A percentile compares a stretch with the other conserved stretches of the same genome.
These are phyloP conservation scores for Chalciporus chontae DNA, from an alignment of 768 basidiomycete genomes.

Conservation along the genomic window DNA sequence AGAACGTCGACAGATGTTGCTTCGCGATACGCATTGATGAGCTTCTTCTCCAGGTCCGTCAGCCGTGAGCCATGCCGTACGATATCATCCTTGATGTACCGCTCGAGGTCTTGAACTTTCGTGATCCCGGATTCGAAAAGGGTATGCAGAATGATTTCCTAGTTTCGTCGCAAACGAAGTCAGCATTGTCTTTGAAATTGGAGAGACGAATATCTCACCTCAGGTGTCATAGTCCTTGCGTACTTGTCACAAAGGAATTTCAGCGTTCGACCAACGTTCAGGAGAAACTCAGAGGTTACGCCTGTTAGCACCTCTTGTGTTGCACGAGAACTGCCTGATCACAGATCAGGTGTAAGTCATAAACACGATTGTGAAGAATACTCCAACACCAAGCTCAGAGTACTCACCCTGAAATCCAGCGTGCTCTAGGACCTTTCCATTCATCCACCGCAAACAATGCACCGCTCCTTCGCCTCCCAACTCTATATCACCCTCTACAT, in stretches of 20 bases:
- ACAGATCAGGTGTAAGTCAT: neutral
- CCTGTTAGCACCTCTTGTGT: slow-evolving; percentile 76
- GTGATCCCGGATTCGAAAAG: slow-evolving; percentile 87
- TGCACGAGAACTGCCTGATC: slow-evolving; percentile 64
- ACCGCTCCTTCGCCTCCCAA: slow-evolving; percentile 57
- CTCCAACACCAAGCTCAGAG: neutral
- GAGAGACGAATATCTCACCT: slow-evolving; percentile 48
- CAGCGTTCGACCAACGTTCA: slow-evolving; percentile 85
- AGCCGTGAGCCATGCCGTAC: slow-evolving; percentile 76
- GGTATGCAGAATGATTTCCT: slow-evolving; percentile 94
- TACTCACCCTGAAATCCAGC: slow-evolving; percentile 84
- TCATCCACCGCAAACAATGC: slow-evolving; percentile 70
- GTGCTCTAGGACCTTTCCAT: slow-evolving; percentile 80
- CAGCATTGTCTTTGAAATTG: neutral
- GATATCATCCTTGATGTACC: slow-evolving; percentile 87
- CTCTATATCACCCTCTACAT: slow-evolving; percentile 37
- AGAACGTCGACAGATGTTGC: slow-evolving; percentile 44
- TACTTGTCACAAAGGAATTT: slow-evolving; percentile 80
- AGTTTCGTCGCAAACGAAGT: slow-evolving; percentile 2
- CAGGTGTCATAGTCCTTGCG: slow-evolving; percentile 72
- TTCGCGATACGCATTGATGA: slow-evolving; percentile 79
- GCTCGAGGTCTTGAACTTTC: slow-evolving; percentile 73
- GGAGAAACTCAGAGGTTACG: slow-evolving; percentile 75
- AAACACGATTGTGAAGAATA: neutral
- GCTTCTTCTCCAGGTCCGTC: slow-evolving; percentile 79